These are phyloP conservation scores for Adansonia madagascariensis DNA, from an alignment of 441 rosid species.

Conservation along the genomic window DNA sequence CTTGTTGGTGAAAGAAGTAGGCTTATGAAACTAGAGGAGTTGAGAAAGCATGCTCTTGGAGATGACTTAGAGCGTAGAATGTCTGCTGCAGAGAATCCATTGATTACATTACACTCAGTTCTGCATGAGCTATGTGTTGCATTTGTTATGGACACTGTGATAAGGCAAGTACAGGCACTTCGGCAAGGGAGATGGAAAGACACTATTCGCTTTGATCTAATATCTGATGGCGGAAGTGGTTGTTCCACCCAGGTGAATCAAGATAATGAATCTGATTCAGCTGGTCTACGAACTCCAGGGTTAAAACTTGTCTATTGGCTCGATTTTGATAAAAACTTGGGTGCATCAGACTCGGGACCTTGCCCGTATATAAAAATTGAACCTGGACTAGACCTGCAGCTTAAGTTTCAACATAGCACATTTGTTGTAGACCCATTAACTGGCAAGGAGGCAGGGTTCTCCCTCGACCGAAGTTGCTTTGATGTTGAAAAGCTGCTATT, in stretches of 20 bases:
- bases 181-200: constrained; percentile 95
- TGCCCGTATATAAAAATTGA: constrained; percentile 84
- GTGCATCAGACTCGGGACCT: constrained; percentile 51
- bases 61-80: constrained; percentile 98
- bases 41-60: constrained; percentile 79
- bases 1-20: constrained; percentile 96
- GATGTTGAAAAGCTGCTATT: constrained; percentile 87
- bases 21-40: constrained; percentile 66
- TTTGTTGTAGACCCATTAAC: constrained; percentile 83
- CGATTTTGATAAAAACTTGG: constrained; percentile 65
- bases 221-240: constrained; percentile 56
- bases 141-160: constrained; percentile 87
- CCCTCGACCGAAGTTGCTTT: constrained; percentile 80
- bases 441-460: constrained; percentile 81
- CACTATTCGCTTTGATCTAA: constrained; percentile 83
- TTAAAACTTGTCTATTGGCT: constrained; percentile 86
- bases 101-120: constrained; percentile 65
- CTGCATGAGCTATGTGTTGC: constrained; percentile 92
- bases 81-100: constrained; percentile 91
- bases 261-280: constrained; percentile 86
- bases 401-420: constrained; percentile 76
- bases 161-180: constrained; percentile 85
- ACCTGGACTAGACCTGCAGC: constrained; percentile 84
- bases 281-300: constrained; percentile 77
- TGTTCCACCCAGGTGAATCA: constrained; percentile 60